Evolutionary conservation across 2,329 filamentous ascomycete species (phyloP).

Genomic region (Falciphora oryzae): DNA sequence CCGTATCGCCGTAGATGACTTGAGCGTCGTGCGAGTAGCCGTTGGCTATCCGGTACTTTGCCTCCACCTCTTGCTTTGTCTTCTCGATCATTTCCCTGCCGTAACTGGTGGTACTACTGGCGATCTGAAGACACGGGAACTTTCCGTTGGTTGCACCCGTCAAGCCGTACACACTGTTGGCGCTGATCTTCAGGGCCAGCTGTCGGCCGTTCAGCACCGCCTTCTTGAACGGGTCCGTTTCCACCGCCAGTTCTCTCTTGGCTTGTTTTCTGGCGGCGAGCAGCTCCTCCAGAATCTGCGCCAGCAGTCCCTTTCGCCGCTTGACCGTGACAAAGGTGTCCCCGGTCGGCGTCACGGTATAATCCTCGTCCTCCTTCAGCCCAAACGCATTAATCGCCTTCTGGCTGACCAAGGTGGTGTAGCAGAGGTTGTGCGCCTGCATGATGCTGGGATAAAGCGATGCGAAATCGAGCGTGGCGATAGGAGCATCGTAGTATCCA

Average conservation of each 20-base stretch:
- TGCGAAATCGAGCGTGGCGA: constrained; percentile 97
- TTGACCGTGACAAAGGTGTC: constrained; percentile 88
- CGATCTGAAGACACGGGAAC: constrained; percentile 88
- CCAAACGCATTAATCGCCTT: constrained; percentile 67
- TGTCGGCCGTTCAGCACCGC: constrained; percentile 97
- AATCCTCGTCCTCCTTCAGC: constrained; percentile 85
- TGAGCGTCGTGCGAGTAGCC: constrained; percentile 92
- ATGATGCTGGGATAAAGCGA: constrained; percentile 99
- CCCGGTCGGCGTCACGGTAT: constrained; percentile 91
- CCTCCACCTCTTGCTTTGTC: constrained; percentile 93
- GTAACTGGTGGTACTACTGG: constrained; percentile 94
- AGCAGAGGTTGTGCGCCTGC: constrained; percentile 96
- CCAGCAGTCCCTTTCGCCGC: constrained; percentile 83
- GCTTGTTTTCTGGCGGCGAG: constrained; percentile 89
- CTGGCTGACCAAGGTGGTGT: constrained; percentile 86
- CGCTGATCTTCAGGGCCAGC: constrained; percentile 90
- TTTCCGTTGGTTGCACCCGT: constrained; percentile 96
- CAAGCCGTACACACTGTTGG: constrained; percentile 96
- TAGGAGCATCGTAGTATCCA: constrained; percentile 90
- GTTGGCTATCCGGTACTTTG: constrained; percentile 83
- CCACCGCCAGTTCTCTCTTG: constrained; percentile 80
- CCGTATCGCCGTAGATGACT: constrained; percentile 97
- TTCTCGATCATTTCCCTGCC: constrained; percentile 98
- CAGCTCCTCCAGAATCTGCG: constrained; percentile 93
- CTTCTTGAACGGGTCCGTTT: constrained; percentile 96